Evolutionary conservation across 148 eudicot genomes (phyloP).

Genomic region (Rhododendron kiyosumense): DNA sequence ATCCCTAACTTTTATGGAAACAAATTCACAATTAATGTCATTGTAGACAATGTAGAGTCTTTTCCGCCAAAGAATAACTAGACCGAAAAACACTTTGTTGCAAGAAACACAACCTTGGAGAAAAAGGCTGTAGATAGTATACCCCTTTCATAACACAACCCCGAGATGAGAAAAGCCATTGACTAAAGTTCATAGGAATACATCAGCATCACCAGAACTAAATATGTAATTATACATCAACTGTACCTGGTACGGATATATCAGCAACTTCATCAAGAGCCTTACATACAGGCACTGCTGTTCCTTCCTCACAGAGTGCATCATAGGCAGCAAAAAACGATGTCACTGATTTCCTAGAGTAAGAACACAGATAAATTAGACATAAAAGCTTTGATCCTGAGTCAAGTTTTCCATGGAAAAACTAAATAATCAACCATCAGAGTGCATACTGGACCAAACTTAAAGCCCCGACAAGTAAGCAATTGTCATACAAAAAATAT

Average conservation of each 20-base stretch:
- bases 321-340: conserved; percentile 93
- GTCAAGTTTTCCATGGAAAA: not conserved
- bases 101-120: too few relatives aligned
- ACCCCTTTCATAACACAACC: not conserved
- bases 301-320: conserved; percentile 98
- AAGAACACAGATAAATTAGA: conserved; percentile 19
- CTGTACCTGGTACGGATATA: conserved; percentile 67
- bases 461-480: not conserved
- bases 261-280: conserved; percentile 91
- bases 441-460: not conserved
- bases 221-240: not conserved
- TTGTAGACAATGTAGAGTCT: not conserved
- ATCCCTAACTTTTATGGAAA: not conserved
- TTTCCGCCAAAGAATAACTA: not conserved
- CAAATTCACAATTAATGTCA: not conserved
- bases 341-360: conserved; percentile 76
- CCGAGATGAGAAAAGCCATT: not conserved
- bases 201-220: not conserved
- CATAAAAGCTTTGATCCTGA: not conserved
- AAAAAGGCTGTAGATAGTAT: not conserved
- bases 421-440: not conserved
- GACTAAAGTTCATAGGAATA: not conserved
- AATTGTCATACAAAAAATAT: not conserved
- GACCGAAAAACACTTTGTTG: not conserved
- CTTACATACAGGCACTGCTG: conserved; percentile 82